Conservation (phyloP, 176 grass and related monocot genomes). For the Typha latifolia region DNA sequence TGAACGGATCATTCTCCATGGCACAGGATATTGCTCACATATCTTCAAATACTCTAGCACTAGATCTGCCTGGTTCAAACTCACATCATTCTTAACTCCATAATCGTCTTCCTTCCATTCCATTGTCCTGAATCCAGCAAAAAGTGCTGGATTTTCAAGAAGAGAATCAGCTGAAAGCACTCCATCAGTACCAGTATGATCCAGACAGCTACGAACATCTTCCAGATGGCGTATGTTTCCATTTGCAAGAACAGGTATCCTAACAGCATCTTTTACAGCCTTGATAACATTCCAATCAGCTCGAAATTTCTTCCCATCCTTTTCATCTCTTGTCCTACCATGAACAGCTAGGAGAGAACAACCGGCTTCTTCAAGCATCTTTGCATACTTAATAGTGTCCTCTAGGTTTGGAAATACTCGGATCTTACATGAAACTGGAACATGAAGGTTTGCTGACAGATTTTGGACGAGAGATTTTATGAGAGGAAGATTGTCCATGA, state of each 20-base stretch:
- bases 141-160: constrained; percentile 88
- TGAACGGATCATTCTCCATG: constrained; percentile 89
- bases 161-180: constrained; percentile 92
- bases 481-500: constrained; percentile 90
- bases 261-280: constrained; percentile 73
- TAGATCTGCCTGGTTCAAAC: constrained; percentile 70
- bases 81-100: constrained; percentile 12
- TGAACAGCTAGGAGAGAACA: constrained; percentile 89
- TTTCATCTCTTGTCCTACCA: constrained; percentile 87
- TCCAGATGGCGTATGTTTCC: constrained; percentile 85
- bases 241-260: constrained; percentile 90
- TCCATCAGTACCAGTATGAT: constrained; percentile 76
- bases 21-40: constrained; percentile 85
- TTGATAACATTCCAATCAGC: constrained; percentile 83
- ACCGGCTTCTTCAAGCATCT: constrained; percentile 94
- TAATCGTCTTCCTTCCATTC: constrained; percentile 56
- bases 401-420: constrained; percentile 70
- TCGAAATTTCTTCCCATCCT: constrained; percentile 82
- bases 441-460: constrained; percentile 60
- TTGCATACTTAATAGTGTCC: constrained; percentile 81
- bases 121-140: constrained; percentile 63
- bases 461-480: constrained; percentile 76
- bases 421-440: constrained; percentile 85
- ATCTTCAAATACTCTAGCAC: constrained; percentile 74
- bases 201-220: constrained; percentile 66